Evolutionary conservation across 1,284 basidiomycete genomes (phyloP).

Genomic region (Phellinidium pouzarii): DNA sequence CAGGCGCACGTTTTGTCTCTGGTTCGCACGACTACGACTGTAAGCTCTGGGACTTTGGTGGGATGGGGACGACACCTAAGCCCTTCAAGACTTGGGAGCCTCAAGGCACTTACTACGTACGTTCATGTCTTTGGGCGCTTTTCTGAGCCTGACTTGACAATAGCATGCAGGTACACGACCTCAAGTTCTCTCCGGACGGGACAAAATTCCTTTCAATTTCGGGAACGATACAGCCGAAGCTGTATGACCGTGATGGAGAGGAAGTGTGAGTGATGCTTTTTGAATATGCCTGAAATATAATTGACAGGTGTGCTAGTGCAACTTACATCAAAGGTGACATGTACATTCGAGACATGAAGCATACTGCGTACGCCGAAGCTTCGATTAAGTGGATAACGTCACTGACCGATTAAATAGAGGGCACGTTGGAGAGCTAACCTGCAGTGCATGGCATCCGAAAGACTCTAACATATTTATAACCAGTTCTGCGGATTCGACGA

Average conservation of each 20-base stretch:
- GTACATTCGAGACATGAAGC: constrained; percentile 97
- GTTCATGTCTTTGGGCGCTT: constrained; percentile 27
- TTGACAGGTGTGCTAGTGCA: constrained; percentile 43
- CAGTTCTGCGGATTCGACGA: constrained; percentile 89
- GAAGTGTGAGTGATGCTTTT: constrained; percentile 59
- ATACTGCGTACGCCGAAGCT: constrained; percentile 69
- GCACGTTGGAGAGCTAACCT: constrained; percentile 87
- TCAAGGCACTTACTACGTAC: constrained; percentile 85
- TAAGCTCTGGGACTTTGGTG: constrained; percentile 99
- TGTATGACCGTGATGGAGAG: constrained; percentile 87
- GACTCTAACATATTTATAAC: constrained; percentile 84
- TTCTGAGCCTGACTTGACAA: constrained; percentile 16
- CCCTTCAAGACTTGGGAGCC: constrained; percentile 97
- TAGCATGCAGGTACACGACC: constrained; percentile 68
- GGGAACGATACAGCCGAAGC: constrained; percentile 80
- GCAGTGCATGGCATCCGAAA: constrained; percentile 89
- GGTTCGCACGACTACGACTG: constrained; percentile 96
- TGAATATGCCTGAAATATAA: background rate
- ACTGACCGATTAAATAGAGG: constrained; percentile 48
- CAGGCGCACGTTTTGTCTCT: constrained; percentile 85
- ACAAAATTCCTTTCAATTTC: constrained; percentile 82
- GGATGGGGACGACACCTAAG: constrained; percentile 79
- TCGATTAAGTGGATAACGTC: background rate
- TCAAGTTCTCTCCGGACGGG: constrained; percentile 84
- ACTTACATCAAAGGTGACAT: constrained; percentile 94